Conservation (phyloP, 1,284 basidiomycete genomes). For the Fomitopsis schrenkii region DNA sequence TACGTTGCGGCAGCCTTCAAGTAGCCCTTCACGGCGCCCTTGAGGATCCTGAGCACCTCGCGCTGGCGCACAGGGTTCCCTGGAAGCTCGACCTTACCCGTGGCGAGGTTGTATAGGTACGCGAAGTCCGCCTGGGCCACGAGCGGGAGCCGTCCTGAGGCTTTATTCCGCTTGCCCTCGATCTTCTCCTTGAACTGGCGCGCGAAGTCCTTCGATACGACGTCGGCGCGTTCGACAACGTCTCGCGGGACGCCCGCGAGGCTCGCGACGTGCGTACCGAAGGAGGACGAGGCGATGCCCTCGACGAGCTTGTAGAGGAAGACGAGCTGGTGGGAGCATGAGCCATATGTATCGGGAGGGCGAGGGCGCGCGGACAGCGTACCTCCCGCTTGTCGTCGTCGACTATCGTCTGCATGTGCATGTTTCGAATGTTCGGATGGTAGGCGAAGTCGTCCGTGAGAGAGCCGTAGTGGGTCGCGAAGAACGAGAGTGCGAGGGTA, state of each 20-base stretch:
- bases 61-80: constrained; percentile 46
- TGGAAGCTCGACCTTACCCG: constrained; percentile 45
- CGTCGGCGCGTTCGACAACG: constrained; percentile 85
- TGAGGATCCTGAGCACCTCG: constrained; percentile 53
- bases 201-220: constrained; percentile 86
- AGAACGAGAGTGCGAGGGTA: constrained; percentile 81
- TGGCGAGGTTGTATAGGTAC: constrained; percentile 62
- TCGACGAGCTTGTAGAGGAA: constrained; percentile 93
- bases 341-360: neutral
- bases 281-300: constrained; percentile 86
- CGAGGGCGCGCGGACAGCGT: constrained; percentile 9
- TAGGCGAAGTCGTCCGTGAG: constrained; percentile 85
- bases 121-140: constrained; percentile 85
- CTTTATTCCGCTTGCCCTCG: constrained; percentile 55
- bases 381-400: constrained; percentile 88
- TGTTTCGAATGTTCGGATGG: constrained; percentile 89
- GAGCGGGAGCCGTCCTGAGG: constrained; percentile 61
- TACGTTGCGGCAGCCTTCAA: constrained; percentile 10
- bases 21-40: constrained; percentile 36
- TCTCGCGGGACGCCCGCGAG: constrained; percentile 77
- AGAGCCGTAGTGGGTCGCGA: constrained; percentile 86
- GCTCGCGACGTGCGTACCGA: constrained; percentile 90
- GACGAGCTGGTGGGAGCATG: constrained; percentile 52
- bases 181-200: constrained; percentile 79
- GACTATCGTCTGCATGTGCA: constrained; percentile 93